These are phyloP conservation scores for Tritrichomonas musculus DNA, from an alignment of 208 protist genomes.

Conservation along the genomic window DNA sequence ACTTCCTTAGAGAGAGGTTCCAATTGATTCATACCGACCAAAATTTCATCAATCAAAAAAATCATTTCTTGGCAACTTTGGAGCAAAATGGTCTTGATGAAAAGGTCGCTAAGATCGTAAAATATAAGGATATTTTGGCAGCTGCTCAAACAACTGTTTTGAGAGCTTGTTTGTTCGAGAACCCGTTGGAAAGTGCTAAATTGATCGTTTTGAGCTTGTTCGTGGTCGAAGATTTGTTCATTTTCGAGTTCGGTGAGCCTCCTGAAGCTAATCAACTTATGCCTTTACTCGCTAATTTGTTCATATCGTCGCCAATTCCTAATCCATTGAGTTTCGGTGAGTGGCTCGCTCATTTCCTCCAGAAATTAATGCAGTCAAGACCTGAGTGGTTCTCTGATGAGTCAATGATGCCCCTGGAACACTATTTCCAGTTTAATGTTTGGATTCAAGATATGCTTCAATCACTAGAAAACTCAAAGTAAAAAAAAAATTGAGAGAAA, in stretches of 20 bases:
- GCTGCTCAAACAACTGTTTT: neutral
- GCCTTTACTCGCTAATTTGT: neutral
- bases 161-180: neutral
- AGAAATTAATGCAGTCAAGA: neutral
- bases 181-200: neutral
- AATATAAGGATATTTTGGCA: neutral
- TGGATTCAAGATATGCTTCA: conserved; percentile 11
- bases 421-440: conserved; percentile 25
- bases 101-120: neutral
- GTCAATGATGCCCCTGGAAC: neutral
- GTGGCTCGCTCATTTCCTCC: neutral
- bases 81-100: neutral
- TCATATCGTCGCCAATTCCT: neutral
- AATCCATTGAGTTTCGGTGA: neutral
- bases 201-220: neutral
- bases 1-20: neutral
- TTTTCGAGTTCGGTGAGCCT: neutral
- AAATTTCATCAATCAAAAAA: neutral
- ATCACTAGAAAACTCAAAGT: too few relatives aligned
- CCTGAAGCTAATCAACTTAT: conserved; percentile 27
- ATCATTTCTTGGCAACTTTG: neutral
- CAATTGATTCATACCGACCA: neutral
- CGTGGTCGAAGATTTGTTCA: conserved; percentile 27
- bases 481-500: too few relatives aligned
- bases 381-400: neutral